phyloP scores from a whole-genome alignment of 1,139 yeast species.

The Saccharomycopsis hybrid region DNA sequence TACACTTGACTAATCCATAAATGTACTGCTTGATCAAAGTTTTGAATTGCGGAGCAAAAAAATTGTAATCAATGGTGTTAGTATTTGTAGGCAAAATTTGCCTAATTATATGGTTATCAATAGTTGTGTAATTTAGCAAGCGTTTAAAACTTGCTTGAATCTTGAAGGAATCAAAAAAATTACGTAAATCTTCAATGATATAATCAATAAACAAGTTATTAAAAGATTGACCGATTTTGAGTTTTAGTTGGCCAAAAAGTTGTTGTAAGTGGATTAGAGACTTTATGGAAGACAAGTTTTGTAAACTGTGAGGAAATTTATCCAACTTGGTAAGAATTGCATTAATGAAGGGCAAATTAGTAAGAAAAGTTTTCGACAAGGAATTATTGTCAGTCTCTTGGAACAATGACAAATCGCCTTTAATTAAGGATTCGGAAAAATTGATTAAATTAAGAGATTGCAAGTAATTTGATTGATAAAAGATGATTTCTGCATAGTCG shows the following conservation, averaged over 20 bases:
- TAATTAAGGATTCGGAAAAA: conserved; percentile 13
- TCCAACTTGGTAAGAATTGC: conserved; percentile 14
- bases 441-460: conserved; percentile 10
- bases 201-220: conserved; percentile 49
- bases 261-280: conserved; percentile 35
- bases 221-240: conserved; percentile 62
- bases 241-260: conserved; percentile 43
- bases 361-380: neutral
- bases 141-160: conserved; percentile 47
- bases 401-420: conserved; percentile 14
- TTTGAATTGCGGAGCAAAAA: neutral
- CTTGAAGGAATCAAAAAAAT: conserved; percentile 47
- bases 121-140: conserved; percentile 29
- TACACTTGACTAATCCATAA: conserved; percentile 54
- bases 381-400: conserved; percentile 4
- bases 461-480: conserved; percentile 22
- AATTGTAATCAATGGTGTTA: neutral
- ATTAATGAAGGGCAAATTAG: neutral
- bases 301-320: conserved; percentile 22
- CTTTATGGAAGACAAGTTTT: conserved; percentile 6
- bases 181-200: conserved; percentile 54
- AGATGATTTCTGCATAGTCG: conserved; percentile 48
- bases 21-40: conserved; percentile 30
- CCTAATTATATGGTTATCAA: neutral
- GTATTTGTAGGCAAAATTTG: neutral